phyloP scores from a whole-genome alignment of 805 yeast genomes.

The Barnettozyma wickerhamii region DNA sequence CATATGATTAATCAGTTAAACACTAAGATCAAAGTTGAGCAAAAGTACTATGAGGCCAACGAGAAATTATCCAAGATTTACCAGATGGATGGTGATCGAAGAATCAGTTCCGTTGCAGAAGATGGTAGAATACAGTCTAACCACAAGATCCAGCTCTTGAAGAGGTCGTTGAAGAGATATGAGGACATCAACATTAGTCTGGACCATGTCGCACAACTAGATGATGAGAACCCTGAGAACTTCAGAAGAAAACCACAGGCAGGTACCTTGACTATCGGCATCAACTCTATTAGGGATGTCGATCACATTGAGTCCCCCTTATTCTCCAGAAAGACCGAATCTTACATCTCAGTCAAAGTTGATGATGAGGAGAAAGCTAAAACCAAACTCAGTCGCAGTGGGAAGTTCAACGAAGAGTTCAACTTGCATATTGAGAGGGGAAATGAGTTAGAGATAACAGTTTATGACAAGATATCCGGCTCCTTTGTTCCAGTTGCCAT shows the following conservation, averaged over 20 bases:
- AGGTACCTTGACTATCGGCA: slow-evolving; percentile 71
- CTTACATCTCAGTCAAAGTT: slow-evolving; percentile 69
- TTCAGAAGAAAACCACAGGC: slow-evolving; percentile 79
- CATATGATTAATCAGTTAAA: slow-evolving; percentile 93
- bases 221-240: slow-evolving; percentile 58
- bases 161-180: slow-evolving; percentile 79
- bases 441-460: slow-evolving; percentile 84
- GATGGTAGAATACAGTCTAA: slow-evolving; percentile 82
- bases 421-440: slow-evolving; percentile 82
- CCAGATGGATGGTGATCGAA: slow-evolving; percentile 86
- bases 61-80: slow-evolving; percentile 84
- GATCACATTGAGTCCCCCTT: slow-evolving; percentile 89
- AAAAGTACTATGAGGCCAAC: slow-evolving; percentile 89
- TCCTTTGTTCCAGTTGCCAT: slow-evolving; percentile 82
- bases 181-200: slow-evolving; percentile 78
- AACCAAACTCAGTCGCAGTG: slow-evolving; percentile 71
- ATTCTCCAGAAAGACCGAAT: slow-evolving; percentile 74
- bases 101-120: slow-evolving; percentile 82
- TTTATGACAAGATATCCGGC: slow-evolving; percentile 72
- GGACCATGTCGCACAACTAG: slow-evolving; percentile 53
- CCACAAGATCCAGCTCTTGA: slow-evolving; percentile 78
- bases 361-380: slow-evolving; percentile 84
- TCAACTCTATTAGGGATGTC: slow-evolving; percentile 78
- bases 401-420: slow-evolving; percentile 81
- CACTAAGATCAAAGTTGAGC: slow-evolving; percentile 89